Evolutionary conservation across 179 eudicot species (phyloP).

Genomic region (Camellia oleifera): DNA sequence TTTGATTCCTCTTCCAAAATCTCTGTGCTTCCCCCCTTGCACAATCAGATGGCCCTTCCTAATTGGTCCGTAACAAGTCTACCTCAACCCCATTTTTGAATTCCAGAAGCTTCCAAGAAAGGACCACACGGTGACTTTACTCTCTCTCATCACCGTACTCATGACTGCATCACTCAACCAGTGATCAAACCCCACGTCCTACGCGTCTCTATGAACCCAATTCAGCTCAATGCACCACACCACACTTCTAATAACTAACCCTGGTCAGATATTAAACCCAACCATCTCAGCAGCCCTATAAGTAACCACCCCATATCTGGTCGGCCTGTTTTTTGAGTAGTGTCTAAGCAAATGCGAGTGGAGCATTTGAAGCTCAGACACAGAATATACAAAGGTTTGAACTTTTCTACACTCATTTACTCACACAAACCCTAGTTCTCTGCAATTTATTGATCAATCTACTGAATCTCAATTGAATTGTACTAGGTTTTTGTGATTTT

Average conservation of each 20-base stretch:
- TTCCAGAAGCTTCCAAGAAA: background rate
- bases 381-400: background rate
- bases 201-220: background rate
- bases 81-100: background rate
- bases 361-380: background rate
- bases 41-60: too few relatives aligned
- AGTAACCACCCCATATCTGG: too few relatives aligned
- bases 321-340: background rate
- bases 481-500: background rate
- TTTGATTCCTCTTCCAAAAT: too few relatives aligned
- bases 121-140: background rate
- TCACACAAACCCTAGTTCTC: too few relatives aligned
- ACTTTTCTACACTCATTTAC: too few relatives aligned
- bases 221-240: background rate
- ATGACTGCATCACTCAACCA: background rate
- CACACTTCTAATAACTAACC: background rate
- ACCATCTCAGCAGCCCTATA: slow-evolving; percentile 12
- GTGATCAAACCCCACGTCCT: background rate
- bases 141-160: background rate
- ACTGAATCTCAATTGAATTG: background rate
- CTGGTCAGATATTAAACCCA: background rate
- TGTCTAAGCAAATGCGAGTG: slow-evolving; percentile 2
- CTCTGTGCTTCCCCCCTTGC: too few relatives aligned
- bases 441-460: too few relatives aligned
- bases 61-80: too few relatives aligned